Base-by-base conservation (phyloP, 352 stramenopile genomes). In the Globisporangium irregulare region DNA sequence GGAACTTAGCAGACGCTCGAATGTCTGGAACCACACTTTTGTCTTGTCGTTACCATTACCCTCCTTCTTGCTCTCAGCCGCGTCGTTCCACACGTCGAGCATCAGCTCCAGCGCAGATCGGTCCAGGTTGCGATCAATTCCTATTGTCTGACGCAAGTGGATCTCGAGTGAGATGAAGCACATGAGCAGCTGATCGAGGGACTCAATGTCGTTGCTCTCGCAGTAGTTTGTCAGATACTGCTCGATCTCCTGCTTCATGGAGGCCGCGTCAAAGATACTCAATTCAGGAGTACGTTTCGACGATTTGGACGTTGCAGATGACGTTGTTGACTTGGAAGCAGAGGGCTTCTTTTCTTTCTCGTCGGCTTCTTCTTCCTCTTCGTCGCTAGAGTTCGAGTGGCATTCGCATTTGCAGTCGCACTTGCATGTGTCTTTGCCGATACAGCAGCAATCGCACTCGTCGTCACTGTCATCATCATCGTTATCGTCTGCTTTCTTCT, bases 371-470 rank as follows among this genome's bases (percentile, higher is more conserved):
- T 61, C 32, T 61, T 48, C 32, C 4, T 62, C 56, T 54, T 89
- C 79, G 34, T 92, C 83, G 60, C 81, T 90, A 0, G 78, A 89
- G 58, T 84, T 81, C 1, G 76, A 69, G 36, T 96, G 88, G 34
- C 88, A 96, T 32, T 85, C 80, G 56, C 88, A 96, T 46, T 60
- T 71, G 29, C 83, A 91, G 5, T 69, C 70, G 66, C 83, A 91
- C 20, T 73, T 80, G 51, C 83, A 91, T 4, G 73, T 70, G 10
- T 84, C 75, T 61, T 86, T 80, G 32, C 82, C 80, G 7, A 91
- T 77, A 64, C 83, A 91, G 65, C 83, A 91, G 55, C 83, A 96
- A 68, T 89, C 75, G 55, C 88, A 96, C 36, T 94, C 75, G 51
- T 91, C 89, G 1, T 76, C 77, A 43, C 91, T 83, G 22, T 93